Percentiles rank a stretch among this genome's conserved stretches.
Evolutionary conservation across 805 yeast species (phyloP).

Genomic region (Candida morakotiae): DNA sequence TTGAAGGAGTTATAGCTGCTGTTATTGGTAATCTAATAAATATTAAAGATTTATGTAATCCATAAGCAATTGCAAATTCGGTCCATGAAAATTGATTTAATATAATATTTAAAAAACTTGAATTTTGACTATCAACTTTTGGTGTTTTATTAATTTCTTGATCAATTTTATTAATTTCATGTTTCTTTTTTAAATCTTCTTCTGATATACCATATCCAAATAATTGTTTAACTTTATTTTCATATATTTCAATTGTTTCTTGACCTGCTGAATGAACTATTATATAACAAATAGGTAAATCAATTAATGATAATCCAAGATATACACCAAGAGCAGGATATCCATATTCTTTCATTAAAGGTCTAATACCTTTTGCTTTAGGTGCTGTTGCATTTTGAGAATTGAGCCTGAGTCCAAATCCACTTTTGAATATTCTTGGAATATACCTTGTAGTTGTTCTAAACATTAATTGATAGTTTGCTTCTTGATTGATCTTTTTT

Average conservation of each 20-base stretch:
- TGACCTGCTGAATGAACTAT: conserved; percentile 86
- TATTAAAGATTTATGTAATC: conserved; percentile 83
- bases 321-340: conserved; percentile 88
- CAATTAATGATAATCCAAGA: conserved; percentile 65
- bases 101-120: conserved; percentile 11
- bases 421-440: conserved; percentile 1
- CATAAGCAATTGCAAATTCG: conserved; percentile 87
- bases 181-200: conserved; percentile 35
- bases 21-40: conserved; percentile 84
- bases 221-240: conserved; percentile 53
- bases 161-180: conserved; percentile 29
- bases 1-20: conserved; percentile 84
- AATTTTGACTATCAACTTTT: conserved; percentile 9
- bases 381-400: conserved; percentile 15
- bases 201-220: conserved; percentile 60
- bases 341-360: conserved; percentile 80
- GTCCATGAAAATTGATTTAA: conserved; percentile 54
- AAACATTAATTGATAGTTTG: neutral
- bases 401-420: conserved; percentile 12
- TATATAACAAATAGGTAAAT: conserved; percentile 77
- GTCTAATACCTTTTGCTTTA: conserved; percentile 45
- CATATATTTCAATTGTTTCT: conserved; percentile 67
- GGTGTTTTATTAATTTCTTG: conserved; percentile 12
- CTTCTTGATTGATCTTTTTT: neutral
- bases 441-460: neutral